These are phyloP conservation scores for Huntiella abstrusa DNA, from an alignment of 2,329 filamentous ascomycete species.

Conservation along the genomic window DNA sequence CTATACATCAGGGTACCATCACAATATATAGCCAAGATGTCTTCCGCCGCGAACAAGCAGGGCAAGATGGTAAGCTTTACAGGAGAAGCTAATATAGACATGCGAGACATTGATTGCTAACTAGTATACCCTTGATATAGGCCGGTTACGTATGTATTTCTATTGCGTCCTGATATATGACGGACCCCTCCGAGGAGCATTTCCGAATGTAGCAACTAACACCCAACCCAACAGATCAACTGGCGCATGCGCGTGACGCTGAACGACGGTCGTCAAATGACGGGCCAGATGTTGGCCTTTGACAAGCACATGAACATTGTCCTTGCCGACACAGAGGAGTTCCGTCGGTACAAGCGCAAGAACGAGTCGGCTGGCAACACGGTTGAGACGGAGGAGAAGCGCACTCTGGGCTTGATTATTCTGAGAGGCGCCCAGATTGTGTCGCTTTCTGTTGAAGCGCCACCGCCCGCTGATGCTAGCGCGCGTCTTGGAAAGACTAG, in stretches of 20 bases:
- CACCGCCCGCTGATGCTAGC: constrained; percentile 83
- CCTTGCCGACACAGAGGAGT: constrained; percentile 95
- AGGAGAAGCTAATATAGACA: background rate
- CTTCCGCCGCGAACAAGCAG: constrained; percentile 54
- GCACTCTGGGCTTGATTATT: constrained; percentile 87
- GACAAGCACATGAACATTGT: constrained; percentile 99
- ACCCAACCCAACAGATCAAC: constrained; percentile 55
- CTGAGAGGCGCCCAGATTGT: constrained; percentile 89
- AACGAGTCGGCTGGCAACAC: constrained; percentile 48
- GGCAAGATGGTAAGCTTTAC: constrained; percentile 76
- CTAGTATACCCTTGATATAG: constrained; percentile 21
- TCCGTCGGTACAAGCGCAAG: constrained; percentile 77
- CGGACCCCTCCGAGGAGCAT: background rate
- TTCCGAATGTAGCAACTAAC: background rate
- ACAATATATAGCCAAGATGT: constrained; percentile 25
- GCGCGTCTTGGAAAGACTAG: constrained; percentile 66
- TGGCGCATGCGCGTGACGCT: constrained; percentile 97
- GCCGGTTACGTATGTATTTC: constrained; percentile 20
- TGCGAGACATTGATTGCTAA: background rate
- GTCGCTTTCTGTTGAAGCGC: constrained; percentile 85
- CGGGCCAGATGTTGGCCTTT: constrained; percentile 94
- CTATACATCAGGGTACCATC: background rate
- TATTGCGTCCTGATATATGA: background rate
- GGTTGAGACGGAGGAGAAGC: constrained; percentile 87
- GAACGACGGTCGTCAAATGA: constrained; percentile 89